Evolutionary conservation across 306 rosid species (phyloP), one percentile per base, ranked within the genome.

Genomic region (Trichosanthes cucumerina): DNA sequence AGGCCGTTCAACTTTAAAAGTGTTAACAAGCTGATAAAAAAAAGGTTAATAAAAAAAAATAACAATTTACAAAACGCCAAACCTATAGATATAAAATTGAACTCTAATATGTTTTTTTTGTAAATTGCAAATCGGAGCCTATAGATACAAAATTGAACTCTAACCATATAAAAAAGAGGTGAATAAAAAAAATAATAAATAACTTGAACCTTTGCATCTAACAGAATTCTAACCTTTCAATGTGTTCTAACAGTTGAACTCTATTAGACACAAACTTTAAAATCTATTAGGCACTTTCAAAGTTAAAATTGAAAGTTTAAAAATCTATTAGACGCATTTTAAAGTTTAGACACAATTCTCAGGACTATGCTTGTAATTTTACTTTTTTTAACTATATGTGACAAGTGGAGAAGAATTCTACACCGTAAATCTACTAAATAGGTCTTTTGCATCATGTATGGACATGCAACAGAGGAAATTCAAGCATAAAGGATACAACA

Each of bases 401-500:
- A 62, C 12, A 19, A 33, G 3, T 34, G 23, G 21, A 7, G 47
- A 8, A 38, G 57, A 58, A 21, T 23, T 66, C 1, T 23, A 14
- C 2, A 18, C 71, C 4, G 0, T 7, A 16, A 33, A 26, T 18
- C 33, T 31, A 23, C 21, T 21, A 36, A 15, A 64, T 8, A 19
- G 10, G 10, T 33, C 6, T 12, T 21, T 13, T 6, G 9, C 53
- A 65, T 79, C 49, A 5, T 60, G 59, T 26, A 79, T 52, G 39
- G 0, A 14, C 31, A 31, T 52, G 23, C 7, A 76, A 65, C 57
- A 21, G 31, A 73, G 54, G 43, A 68, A 41, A 9, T 68, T 57
- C 74, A 59, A 56, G 75, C 57, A 49, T 44, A 78, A 90, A 86
- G 81, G 87, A 81, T 92, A 92, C 97, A 84, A 91, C 99, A 80